Base-by-base conservation (phyloP, 441 rosid species). In the Gossypium laxum region DNA sequence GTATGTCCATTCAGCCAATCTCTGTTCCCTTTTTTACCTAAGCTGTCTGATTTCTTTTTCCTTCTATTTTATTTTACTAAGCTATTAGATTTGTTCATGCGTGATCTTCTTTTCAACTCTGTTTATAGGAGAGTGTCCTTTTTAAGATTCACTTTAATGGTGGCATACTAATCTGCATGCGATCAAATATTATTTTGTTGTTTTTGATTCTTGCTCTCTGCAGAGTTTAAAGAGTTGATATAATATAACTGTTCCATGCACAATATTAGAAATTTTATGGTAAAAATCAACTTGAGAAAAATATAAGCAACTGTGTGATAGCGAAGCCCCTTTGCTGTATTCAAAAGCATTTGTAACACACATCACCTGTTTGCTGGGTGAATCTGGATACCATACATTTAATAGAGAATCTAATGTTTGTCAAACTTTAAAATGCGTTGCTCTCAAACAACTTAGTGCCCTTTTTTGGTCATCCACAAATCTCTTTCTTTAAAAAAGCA, bases 1-100 rank as follows among this genome's bases (percentile, higher is more conserved):
- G 98, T 93, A 88, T 34, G 79, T 63, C 24, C 54, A 58, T 60
- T 28, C 28, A 15, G 57, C 73, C 54, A 28, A 50, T 14, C 0
- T 19, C 18, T 57, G 6, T 57, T 4, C 60, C 54, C 64, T 57
- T 61, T 45, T 14, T 51, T 26, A 28, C 12, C 3, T 11, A 59
- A 59, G n/a, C 43, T 59, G 10, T 59, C 17, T 59, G 64, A 59
- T 59, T 28, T 11, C 21, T 28, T 59, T 28, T 41, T 41, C 45
- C 45, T 41, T 41, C 45, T 41, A 41, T 41, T 41, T 41, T 41
- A 41, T 41, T 41, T 41, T 41, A 41, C 45, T 41, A 8, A 41
- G 45, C 45, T 41, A 41, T 41, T 41, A 41, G 45, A 41, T 41
- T 41, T 41, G 45, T 41, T 41, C 45, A 41, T 8, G 45, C 12